phyloP scores from a whole-genome alignment of 805 yeast genomes.

The Saccharomycopsis malanga region DNA sequence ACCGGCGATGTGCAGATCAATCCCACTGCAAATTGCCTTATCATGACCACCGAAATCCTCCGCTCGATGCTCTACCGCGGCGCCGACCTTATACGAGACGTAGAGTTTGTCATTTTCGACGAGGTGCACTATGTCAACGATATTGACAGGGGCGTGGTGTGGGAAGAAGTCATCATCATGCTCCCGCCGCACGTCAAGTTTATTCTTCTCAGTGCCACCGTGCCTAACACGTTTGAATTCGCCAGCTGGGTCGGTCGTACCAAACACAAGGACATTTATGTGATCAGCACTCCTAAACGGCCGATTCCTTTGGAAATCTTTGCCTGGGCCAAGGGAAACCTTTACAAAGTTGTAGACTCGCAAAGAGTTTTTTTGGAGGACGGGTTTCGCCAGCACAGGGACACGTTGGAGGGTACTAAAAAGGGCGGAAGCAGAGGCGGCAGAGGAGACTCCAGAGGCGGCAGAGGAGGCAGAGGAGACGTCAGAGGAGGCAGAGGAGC shows the following conservation, averaged over 20 bases:
- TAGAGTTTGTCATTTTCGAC: constrained; percentile 94
- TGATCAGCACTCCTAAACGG: constrained; percentile 91
- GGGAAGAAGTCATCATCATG: constrained; percentile 99
- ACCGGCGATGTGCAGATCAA: constrained; percentile 98
- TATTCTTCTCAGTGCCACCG: constrained; percentile 89
- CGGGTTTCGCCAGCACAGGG: constrained; percentile 57
- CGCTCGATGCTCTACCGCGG: constrained; percentile 95
- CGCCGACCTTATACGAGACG: constrained; percentile 93
- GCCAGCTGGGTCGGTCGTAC: constrained; percentile 99
- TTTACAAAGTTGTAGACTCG: constrained; percentile 68
- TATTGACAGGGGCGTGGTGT: constrained; percentile 94
- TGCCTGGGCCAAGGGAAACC: constrained; percentile 72
- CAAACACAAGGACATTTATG: constrained; percentile 91
- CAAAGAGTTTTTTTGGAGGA: constrained; percentile 59
- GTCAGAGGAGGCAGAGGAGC: constrained; percentile 30
- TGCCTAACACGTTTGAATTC: constrained; percentile 96
- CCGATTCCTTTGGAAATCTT: constrained; percentile 92
- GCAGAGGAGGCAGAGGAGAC: constrained; percentile 32
- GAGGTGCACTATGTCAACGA: constrained; percentile 98
- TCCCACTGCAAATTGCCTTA: constrained; percentile 91
- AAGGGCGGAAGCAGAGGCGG: constrained; percentile 34
- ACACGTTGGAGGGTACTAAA: constrained; percentile 38
- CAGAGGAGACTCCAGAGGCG: constrained; percentile 31
- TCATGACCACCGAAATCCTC: constrained; percentile 96
- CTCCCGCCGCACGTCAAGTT: constrained; percentile 93